phyloP scores from a whole-genome alignment of 768 basidiomycete species.

The Lentinula sp. region DNA sequence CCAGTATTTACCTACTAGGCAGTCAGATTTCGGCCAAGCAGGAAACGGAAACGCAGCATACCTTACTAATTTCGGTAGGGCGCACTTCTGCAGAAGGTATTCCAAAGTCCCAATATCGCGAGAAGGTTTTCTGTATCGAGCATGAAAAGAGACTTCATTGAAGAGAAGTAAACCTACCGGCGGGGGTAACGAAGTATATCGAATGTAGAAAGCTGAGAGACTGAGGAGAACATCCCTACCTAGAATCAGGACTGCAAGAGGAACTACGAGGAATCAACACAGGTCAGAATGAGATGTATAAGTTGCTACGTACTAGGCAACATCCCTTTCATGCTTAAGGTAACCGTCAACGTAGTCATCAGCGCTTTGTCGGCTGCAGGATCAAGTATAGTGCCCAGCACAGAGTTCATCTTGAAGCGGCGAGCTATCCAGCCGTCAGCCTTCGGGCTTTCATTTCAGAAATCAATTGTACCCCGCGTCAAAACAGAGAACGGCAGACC shows the following conservation, averaged over 20 bases:
- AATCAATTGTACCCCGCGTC: slow-evolving; percentile 4
- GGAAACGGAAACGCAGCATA: slow-evolving; percentile 17
- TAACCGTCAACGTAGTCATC: slow-evolving; percentile 89
- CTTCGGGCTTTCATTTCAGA: slow-evolving; percentile 34
- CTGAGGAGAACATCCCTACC: slow-evolving; percentile 86
- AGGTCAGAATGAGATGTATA: not conserved
- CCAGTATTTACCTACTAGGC: slow-evolving; percentile 76
- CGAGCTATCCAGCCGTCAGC: slow-evolving; percentile 90
- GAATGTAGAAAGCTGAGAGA: slow-evolving; percentile 87
- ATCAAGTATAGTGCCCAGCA: slow-evolving; percentile 94
- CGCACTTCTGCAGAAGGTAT: slow-evolving; percentile 93
- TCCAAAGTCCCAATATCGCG: slow-evolving; percentile 93
- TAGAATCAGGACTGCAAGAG: slow-evolving; percentile 79
- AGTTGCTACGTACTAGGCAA: slow-evolving; percentile 63
- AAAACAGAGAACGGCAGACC: slow-evolving; percentile 43
- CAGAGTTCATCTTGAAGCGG: slow-evolving; percentile 78
- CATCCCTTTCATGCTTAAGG: slow-evolving; percentile 76
- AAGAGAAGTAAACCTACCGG: slow-evolving; percentile 52
- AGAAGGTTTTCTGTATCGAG: slow-evolving; percentile 71
- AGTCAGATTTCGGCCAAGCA: not conserved
- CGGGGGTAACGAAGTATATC: slow-evolving; percentile 81
- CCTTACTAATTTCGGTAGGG: slow-evolving; percentile 93
- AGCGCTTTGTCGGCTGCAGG: slow-evolving; percentile 95
- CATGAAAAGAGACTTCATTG: not conserved
- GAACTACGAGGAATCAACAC: slow-evolving; percentile 44